Percentiles rank a stretch among this genome's conserved stretches.
Conservation (phyloP, 2,329 filamentous ascomycete genomes). For the Phialophora chinensis region DNA sequence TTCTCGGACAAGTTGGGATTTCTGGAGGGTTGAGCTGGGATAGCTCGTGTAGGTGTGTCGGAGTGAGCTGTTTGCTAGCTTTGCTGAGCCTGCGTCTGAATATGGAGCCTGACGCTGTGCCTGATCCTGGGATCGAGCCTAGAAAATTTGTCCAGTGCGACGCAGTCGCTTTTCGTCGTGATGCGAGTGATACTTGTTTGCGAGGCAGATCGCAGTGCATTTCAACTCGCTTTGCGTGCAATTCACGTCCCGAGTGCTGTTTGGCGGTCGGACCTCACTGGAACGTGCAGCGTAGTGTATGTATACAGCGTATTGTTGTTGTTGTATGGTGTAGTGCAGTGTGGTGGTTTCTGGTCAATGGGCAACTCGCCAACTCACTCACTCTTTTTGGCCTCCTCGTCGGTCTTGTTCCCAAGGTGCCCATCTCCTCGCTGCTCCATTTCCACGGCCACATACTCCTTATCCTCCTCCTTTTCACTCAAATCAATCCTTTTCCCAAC, state of each 20-base stretch:
- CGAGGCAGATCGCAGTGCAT: background rate
- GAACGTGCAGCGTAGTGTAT: background rate
- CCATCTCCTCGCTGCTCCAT: background rate
- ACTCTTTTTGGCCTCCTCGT: background rate
- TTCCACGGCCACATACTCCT: constrained; percentile 1
- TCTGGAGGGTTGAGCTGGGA: too few relatives aligned
- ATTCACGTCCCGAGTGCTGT: background rate
- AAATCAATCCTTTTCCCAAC: constrained; percentile 39
- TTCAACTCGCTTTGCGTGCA: background rate
- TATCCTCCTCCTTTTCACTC: constrained; percentile 34
- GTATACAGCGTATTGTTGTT: background rate
- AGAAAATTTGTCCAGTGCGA: background rate
- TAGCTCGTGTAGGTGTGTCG: too few relatives aligned
- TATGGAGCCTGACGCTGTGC: too few relatives aligned
- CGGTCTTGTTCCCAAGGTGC: background rate
- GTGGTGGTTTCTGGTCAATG: background rate
- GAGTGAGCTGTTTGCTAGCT: too few relatives aligned
- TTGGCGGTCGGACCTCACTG: background rate
- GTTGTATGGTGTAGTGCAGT: background rate
- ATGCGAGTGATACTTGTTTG: background rate
- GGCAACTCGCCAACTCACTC: background rate
- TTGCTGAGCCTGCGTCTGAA: background rate
- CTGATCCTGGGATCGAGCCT: background rate
- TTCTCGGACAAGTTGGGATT: too few relatives aligned
- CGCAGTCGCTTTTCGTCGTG: background rate